Base-by-base conservation (phyloP, 306 rosid species). In the Citrullus colocynthis region DNA sequence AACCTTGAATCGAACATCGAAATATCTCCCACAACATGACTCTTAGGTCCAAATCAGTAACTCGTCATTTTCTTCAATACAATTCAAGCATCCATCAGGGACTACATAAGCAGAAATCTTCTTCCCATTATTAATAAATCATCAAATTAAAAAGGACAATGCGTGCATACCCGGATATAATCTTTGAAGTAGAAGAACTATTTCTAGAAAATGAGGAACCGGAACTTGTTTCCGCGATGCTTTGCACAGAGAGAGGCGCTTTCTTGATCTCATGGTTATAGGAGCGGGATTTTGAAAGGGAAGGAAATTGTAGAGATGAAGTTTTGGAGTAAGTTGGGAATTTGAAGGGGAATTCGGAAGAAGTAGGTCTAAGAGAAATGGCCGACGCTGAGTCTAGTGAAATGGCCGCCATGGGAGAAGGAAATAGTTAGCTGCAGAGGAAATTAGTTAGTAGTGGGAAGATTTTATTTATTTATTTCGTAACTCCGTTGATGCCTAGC, bases 361-460 rank as follows among this genome's bases (percentile, higher is more conserved):
- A 56, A 44, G 49, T 65, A 44, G 71, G 72, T 32, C 75, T 61
- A 13, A 30, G 41, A 61, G 83, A 11, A 66, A 45, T 79, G 74
- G 80, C 9, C 44, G 85, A 41, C 0, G 66, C 4, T 14, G 70
- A 74, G 7, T 69, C 80, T n/a, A 81, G 48, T 32, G 82, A 34
- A 28, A 81, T 72, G 61, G 85, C 78, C 13, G 92, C 90, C 96
- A 90, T 90, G n/a, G 76, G 12, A 69, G 56, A 32, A 61, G 41
- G 67, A 52, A 52, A 15, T 52, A 16, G 20, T 52, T 2, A 16
- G 57, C 57, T 59, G 5, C 17, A 59, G 64, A 59, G 64, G 7
- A 59, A 62, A 52, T 52, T 52, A 0, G 57, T 52, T 52, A 15
- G 5, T 16, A 16, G 57, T 52, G 57, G 57, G 16, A 6, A 52